Conservation (phyloP, 495 filamentous ascomycete genomes). For the Aspergillus indologenus region DNA sequence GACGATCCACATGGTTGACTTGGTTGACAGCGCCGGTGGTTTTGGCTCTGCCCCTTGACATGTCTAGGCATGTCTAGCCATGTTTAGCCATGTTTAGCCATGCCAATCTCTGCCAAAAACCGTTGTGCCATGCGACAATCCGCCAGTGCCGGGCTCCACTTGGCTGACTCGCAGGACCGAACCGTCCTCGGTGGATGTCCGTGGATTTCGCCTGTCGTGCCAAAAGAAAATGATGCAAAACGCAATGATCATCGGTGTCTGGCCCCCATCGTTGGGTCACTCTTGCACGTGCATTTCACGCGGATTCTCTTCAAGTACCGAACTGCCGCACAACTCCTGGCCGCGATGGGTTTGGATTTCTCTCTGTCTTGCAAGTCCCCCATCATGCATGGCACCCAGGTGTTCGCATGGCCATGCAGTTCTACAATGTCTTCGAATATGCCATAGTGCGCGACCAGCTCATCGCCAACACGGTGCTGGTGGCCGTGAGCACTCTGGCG, state of each 20-base stretch:
- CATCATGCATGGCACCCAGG: neutral
- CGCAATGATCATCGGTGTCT: slow-evolving; percentile 2
- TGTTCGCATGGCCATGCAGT: slow-evolving; percentile 15
- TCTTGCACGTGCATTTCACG: neutral
- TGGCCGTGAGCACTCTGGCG: slow-evolving; percentile 15
- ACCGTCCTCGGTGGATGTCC: neutral
- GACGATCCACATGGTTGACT: neutral
- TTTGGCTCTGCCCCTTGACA: neutral
- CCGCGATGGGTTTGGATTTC: neutral
- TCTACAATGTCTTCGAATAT: slow-evolving; percentile 22
- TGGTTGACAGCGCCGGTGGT: neutral
- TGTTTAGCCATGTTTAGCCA: too few species aligned
- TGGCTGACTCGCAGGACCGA: neutral
- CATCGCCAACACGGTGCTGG: slow-evolving; percentile 25
- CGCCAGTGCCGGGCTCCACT: neutral
- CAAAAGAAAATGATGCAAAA: too few species aligned
- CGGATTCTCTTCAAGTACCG: neutral
- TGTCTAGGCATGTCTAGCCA: too few species aligned
- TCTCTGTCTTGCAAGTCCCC: neutral
- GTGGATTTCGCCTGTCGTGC: too few species aligned
- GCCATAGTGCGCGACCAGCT: slow-evolving; percentile 21
- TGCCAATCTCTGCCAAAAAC: neutral
- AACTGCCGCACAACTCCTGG: neutral
- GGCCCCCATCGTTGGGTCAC: neutral
- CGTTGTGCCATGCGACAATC: too few species aligned